Base-by-base conservation (phyloP, 2,329 filamentous ascomycete species). In the Neofusicoccum kwambonambiense region DNA sequence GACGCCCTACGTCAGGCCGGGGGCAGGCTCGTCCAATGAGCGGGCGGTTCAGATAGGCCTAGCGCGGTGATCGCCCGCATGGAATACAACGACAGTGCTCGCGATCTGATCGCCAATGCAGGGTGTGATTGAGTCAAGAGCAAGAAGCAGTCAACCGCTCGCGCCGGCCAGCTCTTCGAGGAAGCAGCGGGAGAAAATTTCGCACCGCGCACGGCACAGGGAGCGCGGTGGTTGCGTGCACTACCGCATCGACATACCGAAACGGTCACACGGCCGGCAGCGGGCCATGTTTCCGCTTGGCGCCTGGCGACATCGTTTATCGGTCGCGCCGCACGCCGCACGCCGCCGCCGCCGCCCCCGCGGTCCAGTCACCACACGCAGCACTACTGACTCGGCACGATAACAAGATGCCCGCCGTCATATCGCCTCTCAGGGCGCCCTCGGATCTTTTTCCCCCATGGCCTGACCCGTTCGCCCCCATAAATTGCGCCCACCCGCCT, bases 371-470 rank as follows among this genome's bases (percentile, higher is more conserved):
- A 60, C 56, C 56, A 60, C 42, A 45, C 42, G 13, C 27, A 19
- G 45, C 34, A 27, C 31, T 62, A 61, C 39, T 62, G 45, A 62
- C 35, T 62, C 58, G 58, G 58, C 58, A 62, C 41, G 47, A 60
- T 49, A 60, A 60, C 56, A 60, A 15, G 42, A 60, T 60, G 56
- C 35, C 58, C 58, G 58, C 58, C 27, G 12, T 51, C 58, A 62
- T 62, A 51, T 62, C 58, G 31, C 44, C 58, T 41, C 34, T 8
- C 31, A 8, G n/a, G 7, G 34, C 37, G 31, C 35, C 13, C 45
- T 22, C 45, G 47, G 37, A 37, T 62, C 58, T 51, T 62, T 62
- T 50, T 31, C 17, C 58, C 22, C 31, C 31, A 64, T 54, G 61
- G 50, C 17, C 61, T 64, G 61, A 54, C 41, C 19, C 3, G 27